Evolutionary conservation across 2,329 filamentous ascomycete species (phyloP), one percentile per base, ranked within the genome.

Genomic region (Thelonectria olida): DNA sequence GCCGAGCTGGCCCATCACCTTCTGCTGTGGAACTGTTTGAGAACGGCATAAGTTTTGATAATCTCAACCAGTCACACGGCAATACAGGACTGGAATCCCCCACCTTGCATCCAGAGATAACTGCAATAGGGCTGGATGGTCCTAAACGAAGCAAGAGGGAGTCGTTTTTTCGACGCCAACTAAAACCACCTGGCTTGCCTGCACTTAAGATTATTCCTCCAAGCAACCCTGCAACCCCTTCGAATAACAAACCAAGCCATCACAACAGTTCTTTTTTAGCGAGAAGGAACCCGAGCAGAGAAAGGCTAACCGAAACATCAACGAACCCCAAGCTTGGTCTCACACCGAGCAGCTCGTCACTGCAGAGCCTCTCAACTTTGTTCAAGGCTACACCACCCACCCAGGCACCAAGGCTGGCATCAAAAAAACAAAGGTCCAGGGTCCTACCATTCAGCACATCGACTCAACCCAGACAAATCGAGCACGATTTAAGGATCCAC

Each of bases 251-350:
- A 10, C 20, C 52, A 42, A 56, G 9, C 7, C 42, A 41, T 42
- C 34, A 28, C 10, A n/a, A 17, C n/a, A 10, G 34, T 13, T 48
- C 66, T 74, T 81, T 81, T 80, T 81, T 81, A 80, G 78, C 61
- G 61, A 58, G 62, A 50, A 45, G 50, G 55, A 61, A 60, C 64
- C 54, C 41, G 62, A 54, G 31, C 51, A 53, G 54, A 20, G 19
- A 27, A 54, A 48, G 67, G 13, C 62, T 60, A 34, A 63, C 63
- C 66, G 61, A 63, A 54, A 50, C 41, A 38, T 23, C 31, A 59
- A 45, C 15, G 4, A 34, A 19, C n/a, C 28, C 7, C 8, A 27
- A 45, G 22, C 22, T 34, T 54, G 39, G 38, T 22, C 23, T 42
- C 19, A 49, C 59, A 54, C 65, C 39, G 47, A 61, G 36, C 54